Percentiles rank a stretch among this genome's conserved stretches.
Evolutionary conservation across 2,329 filamentous ascomycete genomes (phyloP).

Genomic region (Lachnellula arida): DNA sequence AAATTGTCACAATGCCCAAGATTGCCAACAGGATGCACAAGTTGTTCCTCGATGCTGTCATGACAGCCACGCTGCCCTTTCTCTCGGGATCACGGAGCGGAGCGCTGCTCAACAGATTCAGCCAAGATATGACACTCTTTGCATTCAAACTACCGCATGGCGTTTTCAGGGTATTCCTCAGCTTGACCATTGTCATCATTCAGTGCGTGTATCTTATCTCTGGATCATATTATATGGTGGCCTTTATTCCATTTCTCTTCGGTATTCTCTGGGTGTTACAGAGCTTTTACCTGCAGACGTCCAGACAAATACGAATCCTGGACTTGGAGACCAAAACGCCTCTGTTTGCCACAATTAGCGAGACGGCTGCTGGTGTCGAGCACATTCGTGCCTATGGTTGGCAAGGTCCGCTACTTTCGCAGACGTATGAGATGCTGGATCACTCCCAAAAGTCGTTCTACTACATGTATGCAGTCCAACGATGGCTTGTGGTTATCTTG

Average conservation of each 20-base stretch:
- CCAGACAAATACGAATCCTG: conserved; percentile 54
- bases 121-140: conserved; percentile 1
- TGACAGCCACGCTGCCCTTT: neutral
- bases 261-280: conserved; percentile 46
- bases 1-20: neutral
- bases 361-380: conserved; percentile 29
- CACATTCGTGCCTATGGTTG: conserved; percentile 54
- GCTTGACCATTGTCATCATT: neutral
- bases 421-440: conserved; percentile 44
- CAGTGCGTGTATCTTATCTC: neutral
- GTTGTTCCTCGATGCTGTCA: neutral
- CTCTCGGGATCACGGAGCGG: neutral
- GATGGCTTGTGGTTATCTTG: conserved; percentile 48
- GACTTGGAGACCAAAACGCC: conserved; percentile 46
- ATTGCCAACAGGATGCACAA: neutral
- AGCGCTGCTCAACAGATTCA: neutral
- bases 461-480: conserved; percentile 50
- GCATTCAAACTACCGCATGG: neutral
- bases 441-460: conserved; percentile 53
- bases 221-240: neutral
- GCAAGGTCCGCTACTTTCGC: conserved; percentile 27
- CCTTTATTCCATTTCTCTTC: conserved; percentile 43
- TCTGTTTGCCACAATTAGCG: neutral
- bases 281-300: conserved; percentile 54
- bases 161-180: neutral